These are phyloP conservation scores for Cyclotella cryptica DNA, from an alignment of 108 stramenopile genomes.

Conservation along the genomic window DNA sequence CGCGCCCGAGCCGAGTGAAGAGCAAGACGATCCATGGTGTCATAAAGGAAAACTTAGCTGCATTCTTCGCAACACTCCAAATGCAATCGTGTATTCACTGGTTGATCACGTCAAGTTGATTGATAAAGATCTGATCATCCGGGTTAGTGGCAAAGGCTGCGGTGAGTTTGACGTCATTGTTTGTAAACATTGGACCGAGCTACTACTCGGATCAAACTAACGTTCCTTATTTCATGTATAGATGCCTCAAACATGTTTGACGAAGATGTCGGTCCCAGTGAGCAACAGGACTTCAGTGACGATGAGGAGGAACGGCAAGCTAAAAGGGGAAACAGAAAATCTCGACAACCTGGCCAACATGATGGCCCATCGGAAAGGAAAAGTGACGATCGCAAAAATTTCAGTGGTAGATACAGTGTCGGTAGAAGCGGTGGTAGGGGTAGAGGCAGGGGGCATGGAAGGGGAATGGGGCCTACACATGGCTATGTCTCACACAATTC, in stretches of 20 bases:
- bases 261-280: conserved; percentile 75
- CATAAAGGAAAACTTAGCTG: conserved; percentile 60
- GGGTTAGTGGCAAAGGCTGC: conserved; percentile 78
- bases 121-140: conserved; percentile 65
- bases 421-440: conserved; percentile 14
- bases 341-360: neutral
- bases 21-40: conserved; percentile 69
- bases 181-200: neutral
- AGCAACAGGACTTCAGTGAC: conserved; percentile 77
- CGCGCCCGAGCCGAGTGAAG: neutral
- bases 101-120: conserved; percentile 68
- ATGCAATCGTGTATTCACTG: conserved; percentile 62
- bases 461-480: conserved; percentile 19
- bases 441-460: conserved; percentile 28
- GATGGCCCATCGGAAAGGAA: conserved; percentile 13
- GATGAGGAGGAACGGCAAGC: conserved; percentile 83
- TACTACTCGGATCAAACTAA: neutral
- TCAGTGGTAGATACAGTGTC: conserved; percentile 2
- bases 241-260: conserved; percentile 88
- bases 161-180: conserved; percentile 38
- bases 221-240: conserved; percentile 2
- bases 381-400: conserved; percentile 8
- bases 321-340: conserved; percentile 54
- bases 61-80: conserved; percentile 46
- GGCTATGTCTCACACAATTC: conserved; percentile 3